Evolutionary conservation across 805 yeast species (phyloP).

Genomic region (Nakazawaea peltata): DNA sequence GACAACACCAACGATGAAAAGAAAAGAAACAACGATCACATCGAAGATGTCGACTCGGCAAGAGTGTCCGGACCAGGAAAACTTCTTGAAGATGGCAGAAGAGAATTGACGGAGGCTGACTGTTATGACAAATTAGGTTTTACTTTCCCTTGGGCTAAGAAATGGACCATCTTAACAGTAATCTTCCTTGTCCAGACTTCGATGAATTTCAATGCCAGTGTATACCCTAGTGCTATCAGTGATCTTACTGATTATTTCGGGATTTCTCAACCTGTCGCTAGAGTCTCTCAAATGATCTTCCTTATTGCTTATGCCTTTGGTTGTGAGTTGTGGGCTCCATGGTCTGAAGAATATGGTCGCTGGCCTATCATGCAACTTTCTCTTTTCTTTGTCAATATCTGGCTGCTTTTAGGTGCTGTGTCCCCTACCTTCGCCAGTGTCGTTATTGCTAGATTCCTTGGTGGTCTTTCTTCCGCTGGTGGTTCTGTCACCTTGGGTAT

Average conservation of each 20-base stretch:
- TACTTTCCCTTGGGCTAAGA: conserved; percentile 21
- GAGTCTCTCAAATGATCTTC: conserved; percentile 23
- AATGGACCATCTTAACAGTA: conserved; percentile 28
- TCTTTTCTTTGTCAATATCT: conserved; percentile 23
- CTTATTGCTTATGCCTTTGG: conserved; percentile 25
- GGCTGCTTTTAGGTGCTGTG: conserved; percentile 25
- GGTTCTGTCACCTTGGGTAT: conserved; percentile 27
- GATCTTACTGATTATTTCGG: conserved; percentile 18
- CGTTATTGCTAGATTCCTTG: conserved; percentile 20
- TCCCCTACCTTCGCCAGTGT: conserved; percentile 23
- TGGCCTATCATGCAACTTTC: conserved; percentile 26
- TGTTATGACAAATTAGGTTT: conserved; percentile 28
- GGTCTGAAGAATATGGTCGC: conserved; percentile 27
- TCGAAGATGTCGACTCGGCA: too few species aligned
- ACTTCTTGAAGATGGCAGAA: conserved; percentile 3
- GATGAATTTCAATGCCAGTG: conserved; percentile 32
- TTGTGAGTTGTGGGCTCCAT: conserved; percentile 28
- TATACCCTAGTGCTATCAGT: conserved; percentile 16
- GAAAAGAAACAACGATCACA: background rate
- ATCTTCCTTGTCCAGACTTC: conserved; percentile 30
- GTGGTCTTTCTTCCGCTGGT: conserved; percentile 26
- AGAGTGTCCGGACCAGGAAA: too few species aligned
- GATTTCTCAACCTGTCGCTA: conserved; percentile 18
- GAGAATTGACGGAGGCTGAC: conserved; percentile 20
- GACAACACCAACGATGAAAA: too few species aligned